Conservation (phyloP, 192 early-diverging fungal species). For the Coemansia sp. region DNA sequence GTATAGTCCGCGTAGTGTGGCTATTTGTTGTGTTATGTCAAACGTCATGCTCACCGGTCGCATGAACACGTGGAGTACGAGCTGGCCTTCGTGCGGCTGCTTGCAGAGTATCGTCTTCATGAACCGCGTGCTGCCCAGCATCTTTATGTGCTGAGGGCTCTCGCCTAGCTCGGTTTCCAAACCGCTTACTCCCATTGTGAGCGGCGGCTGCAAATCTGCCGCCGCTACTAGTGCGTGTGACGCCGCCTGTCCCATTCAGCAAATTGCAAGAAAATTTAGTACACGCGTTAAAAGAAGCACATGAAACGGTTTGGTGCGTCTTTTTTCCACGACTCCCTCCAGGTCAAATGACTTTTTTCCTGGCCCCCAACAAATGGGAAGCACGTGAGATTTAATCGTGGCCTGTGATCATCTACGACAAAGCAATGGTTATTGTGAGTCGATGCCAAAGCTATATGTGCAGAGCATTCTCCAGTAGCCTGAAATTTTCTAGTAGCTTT, state of each 20-base stretch:
- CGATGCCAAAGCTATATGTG: no score
- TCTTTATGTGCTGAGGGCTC: constrained; percentile 45
- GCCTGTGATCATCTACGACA: no score
- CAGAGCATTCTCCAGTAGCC: no score
- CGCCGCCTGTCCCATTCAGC: constrained; percentile 41
- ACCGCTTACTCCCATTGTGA: constrained; percentile 45
- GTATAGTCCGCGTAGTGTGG: constrained; percentile 28
- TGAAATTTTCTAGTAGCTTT: no score
- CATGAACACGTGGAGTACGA: constrained; percentile 92
- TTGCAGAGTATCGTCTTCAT: constrained; percentile 90
- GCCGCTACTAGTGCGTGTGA: constrained; percentile 50
- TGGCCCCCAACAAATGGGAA: no score
- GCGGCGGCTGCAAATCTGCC: constrained; percentile 50
- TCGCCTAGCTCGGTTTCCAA: constrained; percentile 47
- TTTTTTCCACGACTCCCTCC: no score
- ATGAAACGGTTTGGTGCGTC: no score
- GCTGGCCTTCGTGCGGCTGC: constrained; percentile 72
- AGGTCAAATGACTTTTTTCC: no score
- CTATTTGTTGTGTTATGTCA: constrained; percentile 35
- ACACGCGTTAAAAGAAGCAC: background rate
- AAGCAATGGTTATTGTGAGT: no score
- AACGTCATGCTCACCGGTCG: constrained; percentile 69
- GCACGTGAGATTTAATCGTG: no score
- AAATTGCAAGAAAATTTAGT: background rate
- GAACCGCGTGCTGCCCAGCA: constrained; percentile 85